A percentile compares a stretch with the other conserved stretches of the same genome.
Conservation (phyloP, 1,284 basidiomycete species). For the Microbotryomycetes sp. region DNA sequence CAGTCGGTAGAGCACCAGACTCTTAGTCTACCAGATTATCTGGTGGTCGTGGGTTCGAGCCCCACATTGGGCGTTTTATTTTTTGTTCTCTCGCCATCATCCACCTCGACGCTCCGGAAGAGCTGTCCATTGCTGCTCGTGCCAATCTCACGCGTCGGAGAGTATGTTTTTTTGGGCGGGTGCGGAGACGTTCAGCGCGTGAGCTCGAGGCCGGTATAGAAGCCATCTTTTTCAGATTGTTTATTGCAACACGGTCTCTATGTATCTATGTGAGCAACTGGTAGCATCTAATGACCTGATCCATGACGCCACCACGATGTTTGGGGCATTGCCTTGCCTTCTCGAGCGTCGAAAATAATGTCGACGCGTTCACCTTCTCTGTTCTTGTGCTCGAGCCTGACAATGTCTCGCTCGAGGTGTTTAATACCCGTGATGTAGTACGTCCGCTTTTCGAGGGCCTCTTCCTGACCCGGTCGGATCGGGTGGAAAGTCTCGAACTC, state of each 20-base stretch:
- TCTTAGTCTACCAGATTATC: slow-evolving; percentile 1
- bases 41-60: slow-evolving; percentile 10
- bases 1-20: neutral
- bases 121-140: neutral
- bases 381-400: slow-evolving; percentile 35
- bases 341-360: slow-evolving; percentile 32
- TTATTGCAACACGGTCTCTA: too few species aligned
- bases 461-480: slow-evolving; percentile 27
- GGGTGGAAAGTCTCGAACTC: slow-evolving; percentile 35
- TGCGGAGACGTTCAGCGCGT: too few species aligned
- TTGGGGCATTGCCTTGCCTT: neutral
- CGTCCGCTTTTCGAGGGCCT: slow-evolving; percentile 31
- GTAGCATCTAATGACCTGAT: neutral
- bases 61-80: slow-evolving; percentile 6
- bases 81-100: neutral
- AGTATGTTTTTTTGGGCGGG: too few species aligned
- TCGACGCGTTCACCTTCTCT: slow-evolving; percentile 34
- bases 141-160: too few species aligned
- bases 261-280: too few species aligned
- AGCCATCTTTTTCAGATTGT: too few species aligned
- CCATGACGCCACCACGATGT: neutral
- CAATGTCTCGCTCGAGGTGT: slow-evolving; percentile 18
- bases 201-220: too few species aligned
- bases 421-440: slow-evolving; percentile 34
- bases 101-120: neutral